Evolutionary conservation across 78 protist genomes (phyloP).

Genomic region (Dictyostelium citrinum): DNA sequence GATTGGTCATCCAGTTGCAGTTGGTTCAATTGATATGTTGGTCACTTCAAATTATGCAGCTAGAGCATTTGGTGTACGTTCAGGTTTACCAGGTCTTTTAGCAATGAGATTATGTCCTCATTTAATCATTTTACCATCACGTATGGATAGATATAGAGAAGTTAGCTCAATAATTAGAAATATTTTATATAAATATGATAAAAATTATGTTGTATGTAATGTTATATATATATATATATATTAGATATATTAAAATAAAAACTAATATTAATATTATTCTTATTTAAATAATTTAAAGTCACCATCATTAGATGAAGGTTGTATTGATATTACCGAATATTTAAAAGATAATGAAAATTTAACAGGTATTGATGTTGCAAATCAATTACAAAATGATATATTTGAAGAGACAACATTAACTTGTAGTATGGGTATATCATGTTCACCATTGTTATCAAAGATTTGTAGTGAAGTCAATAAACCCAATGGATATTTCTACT

Average conservation of each 20-base stretch:
- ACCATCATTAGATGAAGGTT: slow-evolving; percentile 75
- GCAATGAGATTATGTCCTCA: slow-evolving; percentile 35
- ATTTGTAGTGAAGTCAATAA: slow-evolving; percentile 46
- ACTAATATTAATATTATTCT: not conserved
- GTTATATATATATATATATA: not conserved
- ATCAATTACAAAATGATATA: not conserved
- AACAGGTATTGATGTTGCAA: slow-evolving; percentile 21
- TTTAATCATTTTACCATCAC: slow-evolving; percentile 17
- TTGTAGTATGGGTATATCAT: slow-evolving; percentile 47
- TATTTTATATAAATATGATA: slow-evolving; percentile 7
- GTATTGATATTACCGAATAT: slow-evolving; percentile 42
- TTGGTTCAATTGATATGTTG: slow-evolving; percentile 75
- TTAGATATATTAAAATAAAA: not conserved
- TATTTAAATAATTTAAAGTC: not conserved
- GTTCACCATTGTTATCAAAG: slow-evolving; percentile 55
- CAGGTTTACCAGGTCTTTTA: slow-evolving; percentile 69
- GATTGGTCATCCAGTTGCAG: slow-evolving; percentile 57
- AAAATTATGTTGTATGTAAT: slow-evolving; percentile 27
- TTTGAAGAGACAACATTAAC: slow-evolving; percentile 26
- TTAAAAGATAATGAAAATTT: not conserved
- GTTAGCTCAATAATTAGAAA: slow-evolving; percentile 2
- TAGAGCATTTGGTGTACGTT: slow-evolving; percentile 59
- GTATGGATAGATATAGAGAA: slow-evolving; percentile 66
- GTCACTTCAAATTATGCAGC: slow-evolving; percentile 66
- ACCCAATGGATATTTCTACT: slow-evolving; percentile 51